Evolutionary conservation across 192 early-diverging fungal species (phyloP), one percentile per base, ranked within the genome.

Genomic region (Coemansia sp.): DNA sequence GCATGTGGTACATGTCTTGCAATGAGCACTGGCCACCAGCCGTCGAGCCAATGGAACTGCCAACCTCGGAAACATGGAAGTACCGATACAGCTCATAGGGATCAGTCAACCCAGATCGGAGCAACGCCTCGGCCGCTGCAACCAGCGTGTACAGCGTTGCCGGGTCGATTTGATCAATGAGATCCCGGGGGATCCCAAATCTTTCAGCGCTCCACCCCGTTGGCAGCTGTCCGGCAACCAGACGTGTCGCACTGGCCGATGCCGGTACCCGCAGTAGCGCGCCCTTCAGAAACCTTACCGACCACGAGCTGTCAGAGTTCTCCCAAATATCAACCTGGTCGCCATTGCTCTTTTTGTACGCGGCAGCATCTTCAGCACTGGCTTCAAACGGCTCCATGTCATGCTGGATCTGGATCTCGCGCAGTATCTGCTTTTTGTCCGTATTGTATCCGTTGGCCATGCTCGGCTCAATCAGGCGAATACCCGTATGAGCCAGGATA

Each of bases 1-100:
- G 85, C 25, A 84, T 82, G 46, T 78, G 61, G 76, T 85, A 91
- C 32, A 89, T 78, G 28, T 83, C 79, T 38, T 79, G 78, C 38
- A 83, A 63, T 16, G 88, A 78, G 5, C 66, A 44, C 77, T 83
- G 81, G 40, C 93, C 91, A 62, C 93, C 93, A 38, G 92, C 79
- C 76, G 86, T 88, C 39, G 87, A 89, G 44, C 93, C 93, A 34
- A 83, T 81, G 23, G 82, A 80, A 78, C 88, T 96, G 38, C 93
- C 93, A 35, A 96, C 81, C 58, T 96, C 91, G 36, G 87, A 87
- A 21, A 96, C 91, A 54, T 96, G 93, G 47, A 96, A 86, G 53
- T 94, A 91, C 68, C 90, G 78, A 78, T 88, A 96, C 72, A 96
- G 88, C 75, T 96, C 93, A 77, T 94, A 96, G 8, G 93, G 93